A percentile compares a stretch with the other conserved stretches of the same genome.
Evolutionary conservation across 2,329 filamentous ascomycete species (phyloP).

Genomic region (Hypoxylon sp.): DNA sequence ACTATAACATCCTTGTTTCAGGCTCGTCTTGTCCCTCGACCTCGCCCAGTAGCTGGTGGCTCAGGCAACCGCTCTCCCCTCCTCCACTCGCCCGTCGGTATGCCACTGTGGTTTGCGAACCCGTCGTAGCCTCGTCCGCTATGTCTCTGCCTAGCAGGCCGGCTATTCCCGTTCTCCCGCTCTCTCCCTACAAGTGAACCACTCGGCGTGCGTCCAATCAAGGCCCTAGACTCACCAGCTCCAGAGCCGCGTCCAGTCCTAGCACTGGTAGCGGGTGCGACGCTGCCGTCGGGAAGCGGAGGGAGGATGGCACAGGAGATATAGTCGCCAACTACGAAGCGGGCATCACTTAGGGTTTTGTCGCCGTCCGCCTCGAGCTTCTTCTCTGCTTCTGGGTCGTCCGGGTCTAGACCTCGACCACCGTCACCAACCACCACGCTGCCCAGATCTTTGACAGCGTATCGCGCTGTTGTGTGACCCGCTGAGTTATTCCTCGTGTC

Average conservation of each 20-base stretch:
- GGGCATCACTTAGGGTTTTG: slow-evolving; percentile 80
- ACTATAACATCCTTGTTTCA: slow-evolving; percentile 41
- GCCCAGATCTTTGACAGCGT: slow-evolving; percentile 83
- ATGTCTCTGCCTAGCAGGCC: slow-evolving; percentile 52
- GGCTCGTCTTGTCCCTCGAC: slow-evolving; percentile 62
- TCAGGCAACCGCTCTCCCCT: slow-evolving; percentile 73
- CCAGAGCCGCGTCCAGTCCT: slow-evolving; percentile 59
- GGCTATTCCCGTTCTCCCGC: slow-evolving; percentile 57
- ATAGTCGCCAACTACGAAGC: slow-evolving; percentile 91
- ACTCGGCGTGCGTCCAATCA: slow-evolving; percentile 43
- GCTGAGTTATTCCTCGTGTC: slow-evolving; percentile 65
- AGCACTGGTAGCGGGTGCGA: slow-evolving; percentile 72
- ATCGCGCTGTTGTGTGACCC: slow-evolving; percentile 63
- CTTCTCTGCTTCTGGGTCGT: slow-evolving; percentile 52
- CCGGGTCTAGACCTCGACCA: slow-evolving; percentile 56
- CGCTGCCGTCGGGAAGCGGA: slow-evolving; percentile 78
- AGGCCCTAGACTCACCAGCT: slow-evolving; percentile 52
- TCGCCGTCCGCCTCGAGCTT: slow-evolving; percentile 69
- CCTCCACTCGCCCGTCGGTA: slow-evolving; percentile 73
- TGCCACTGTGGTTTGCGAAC: slow-evolving; percentile 55
- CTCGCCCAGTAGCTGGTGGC: slow-evolving; percentile 53
- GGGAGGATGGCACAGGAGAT: slow-evolving; percentile 85
- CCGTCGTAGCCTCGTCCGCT: slow-evolving; percentile 53
- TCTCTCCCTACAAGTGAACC: slow-evolving; percentile 52
- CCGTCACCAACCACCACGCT: slow-evolving; percentile 80